Evolutionary conservation across 2,329 filamentous ascomycete species (phyloP).

Genomic region (Aspergillus sp.): DNA sequence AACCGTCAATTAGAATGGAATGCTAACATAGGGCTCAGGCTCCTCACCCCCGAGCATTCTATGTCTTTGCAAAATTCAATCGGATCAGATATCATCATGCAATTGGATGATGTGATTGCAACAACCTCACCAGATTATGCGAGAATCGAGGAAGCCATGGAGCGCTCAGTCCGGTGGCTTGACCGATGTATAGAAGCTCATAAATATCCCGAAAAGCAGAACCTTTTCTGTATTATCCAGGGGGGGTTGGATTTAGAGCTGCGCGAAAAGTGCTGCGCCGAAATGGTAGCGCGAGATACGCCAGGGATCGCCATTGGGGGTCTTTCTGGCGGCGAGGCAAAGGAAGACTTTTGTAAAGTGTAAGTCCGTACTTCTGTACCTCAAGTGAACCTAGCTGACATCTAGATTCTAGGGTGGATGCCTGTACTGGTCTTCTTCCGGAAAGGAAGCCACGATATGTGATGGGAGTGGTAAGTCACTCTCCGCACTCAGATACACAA

Average conservation of each 20-base stretch:
- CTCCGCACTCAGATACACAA: not conserved
- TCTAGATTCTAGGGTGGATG: conserved; percentile 49
- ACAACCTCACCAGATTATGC: conserved; percentile 84
- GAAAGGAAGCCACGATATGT: conserved; percentile 95
- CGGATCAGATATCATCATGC: conserved; percentile 98
- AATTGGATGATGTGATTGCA: conserved; percentile 94
- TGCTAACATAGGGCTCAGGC: conserved; percentile 34
- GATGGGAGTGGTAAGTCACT: conserved; percentile 69
- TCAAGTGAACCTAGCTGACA: conserved; percentile 4
- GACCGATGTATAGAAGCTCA: conserved; percentile 91
- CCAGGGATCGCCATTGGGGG: conserved; percentile 96
- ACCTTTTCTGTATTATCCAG: conserved; percentile 97
- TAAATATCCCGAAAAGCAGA: conserved; percentile 72
- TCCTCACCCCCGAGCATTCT: conserved; percentile 94
- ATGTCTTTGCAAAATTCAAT: conserved; percentile 95
- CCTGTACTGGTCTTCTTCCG: conserved; percentile 77
- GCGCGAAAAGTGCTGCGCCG: conserved; percentile 69
- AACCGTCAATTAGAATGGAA: not conserved
- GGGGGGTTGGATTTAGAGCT: conserved; percentile 85
- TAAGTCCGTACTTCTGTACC: conserved; percentile 17
- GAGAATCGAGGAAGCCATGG: conserved; percentile 90
- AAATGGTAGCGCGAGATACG: conserved; percentile 85
- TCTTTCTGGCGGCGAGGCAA: conserved; percentile 88
- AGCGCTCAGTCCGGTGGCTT: conserved; percentile 88
- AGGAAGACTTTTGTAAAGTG: conserved; percentile 84